These are phyloP conservation scores for Penicillium goetzii DNA, from an alignment of 495 filamentous ascomycete genomes.

Conservation along the genomic window DNA sequence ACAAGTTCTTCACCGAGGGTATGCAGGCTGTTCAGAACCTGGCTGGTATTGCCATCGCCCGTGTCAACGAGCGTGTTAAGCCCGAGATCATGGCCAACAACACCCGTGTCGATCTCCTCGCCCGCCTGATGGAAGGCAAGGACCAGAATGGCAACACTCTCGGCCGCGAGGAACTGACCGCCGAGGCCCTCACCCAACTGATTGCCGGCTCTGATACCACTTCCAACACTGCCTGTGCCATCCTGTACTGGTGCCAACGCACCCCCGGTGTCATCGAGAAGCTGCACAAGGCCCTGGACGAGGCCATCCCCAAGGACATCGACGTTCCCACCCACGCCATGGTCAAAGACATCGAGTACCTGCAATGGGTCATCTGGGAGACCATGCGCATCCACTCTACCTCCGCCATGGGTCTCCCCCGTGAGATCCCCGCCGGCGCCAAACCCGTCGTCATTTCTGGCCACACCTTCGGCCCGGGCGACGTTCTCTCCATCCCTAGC, in stretches of 20 bases:
- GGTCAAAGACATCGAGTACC: constrained; percentile 71
- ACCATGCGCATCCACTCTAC: constrained; percentile 89
- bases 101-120: constrained; percentile 77
- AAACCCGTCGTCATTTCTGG: constrained; percentile 56
- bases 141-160: constrained; percentile 77
- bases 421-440: constrained; percentile 69
- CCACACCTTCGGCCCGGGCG: constrained; percentile 72
- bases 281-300: constrained; percentile 74
- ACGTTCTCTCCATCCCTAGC: constrained; percentile 80
- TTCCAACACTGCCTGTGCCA: constrained; percentile 84
- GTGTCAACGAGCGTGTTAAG: constrained; percentile 74
- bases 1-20: constrained; percentile 56
- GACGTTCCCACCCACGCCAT: constrained; percentile 71
- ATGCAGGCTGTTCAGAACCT: constrained; percentile 54
- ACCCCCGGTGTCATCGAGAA: constrained; percentile 73
- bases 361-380: constrained; percentile 82
- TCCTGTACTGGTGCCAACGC: constrained; percentile 73
- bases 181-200: constrained; percentile 86
- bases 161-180: constrained; percentile 77
- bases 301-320: constrained; percentile 60
- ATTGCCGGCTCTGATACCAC: constrained; percentile 93
- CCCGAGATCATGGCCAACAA: constrained; percentile 59
- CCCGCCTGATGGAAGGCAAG: constrained; percentile 82
- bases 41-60: constrained; percentile 72
- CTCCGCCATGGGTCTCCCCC: constrained; percentile 84